Percentiles rank a stretch among this genome's conserved stretches.
phyloP scores from a whole-genome alignment of 176 grass and related monocot genomes.

The Aegilops speltoides region DNA sequence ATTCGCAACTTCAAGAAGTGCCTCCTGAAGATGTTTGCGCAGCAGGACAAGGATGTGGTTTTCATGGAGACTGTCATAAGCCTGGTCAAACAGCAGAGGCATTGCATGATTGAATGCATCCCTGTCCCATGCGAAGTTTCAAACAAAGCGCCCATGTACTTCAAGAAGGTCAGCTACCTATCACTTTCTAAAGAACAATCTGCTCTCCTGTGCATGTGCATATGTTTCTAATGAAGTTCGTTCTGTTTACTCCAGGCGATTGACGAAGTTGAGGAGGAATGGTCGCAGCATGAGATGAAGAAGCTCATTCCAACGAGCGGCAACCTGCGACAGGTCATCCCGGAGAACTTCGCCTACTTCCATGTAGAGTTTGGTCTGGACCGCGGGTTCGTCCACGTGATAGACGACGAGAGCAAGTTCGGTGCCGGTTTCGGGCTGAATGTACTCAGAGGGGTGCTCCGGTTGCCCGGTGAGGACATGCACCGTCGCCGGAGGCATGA shows the following conservation, averaged over 20 bases:
- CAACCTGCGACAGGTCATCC: constrained; percentile 76
- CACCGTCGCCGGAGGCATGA: constrained; percentile 67
- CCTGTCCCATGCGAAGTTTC: constrained; percentile 70
- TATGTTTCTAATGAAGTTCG: neutral
- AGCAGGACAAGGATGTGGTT: constrained; percentile 74
- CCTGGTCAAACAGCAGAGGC: constrained; percentile 67
- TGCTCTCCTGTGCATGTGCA: neutral
- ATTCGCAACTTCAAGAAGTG: constrained; percentile 99
- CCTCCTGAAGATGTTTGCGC: constrained; percentile 77
- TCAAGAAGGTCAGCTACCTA: constrained; percentile 72
- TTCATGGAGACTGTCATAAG: constrained; percentile 87
- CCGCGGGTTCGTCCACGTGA: constrained; percentile 84
- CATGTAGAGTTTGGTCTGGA: constrained; percentile 92
- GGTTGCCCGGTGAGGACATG: constrained; percentile 84
- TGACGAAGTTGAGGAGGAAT: constrained; percentile 93
- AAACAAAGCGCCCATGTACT: constrained; percentile 85
- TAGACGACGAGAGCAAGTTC: constrained; percentile 90
- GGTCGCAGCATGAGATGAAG: constrained; percentile 89
- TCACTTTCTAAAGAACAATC: neutral
- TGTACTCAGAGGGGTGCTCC: constrained; percentile 74
- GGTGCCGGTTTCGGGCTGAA: constrained; percentile 76
- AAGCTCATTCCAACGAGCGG: constrained; percentile 83
- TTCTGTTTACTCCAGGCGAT: constrained; percentile 57
- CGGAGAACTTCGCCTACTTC: constrained; percentile 90
- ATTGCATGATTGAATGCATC: constrained; percentile 91